Conservation (phyloP, 2,329 filamentous ascomycete genomes). For the Beauveria sp. region DNA sequence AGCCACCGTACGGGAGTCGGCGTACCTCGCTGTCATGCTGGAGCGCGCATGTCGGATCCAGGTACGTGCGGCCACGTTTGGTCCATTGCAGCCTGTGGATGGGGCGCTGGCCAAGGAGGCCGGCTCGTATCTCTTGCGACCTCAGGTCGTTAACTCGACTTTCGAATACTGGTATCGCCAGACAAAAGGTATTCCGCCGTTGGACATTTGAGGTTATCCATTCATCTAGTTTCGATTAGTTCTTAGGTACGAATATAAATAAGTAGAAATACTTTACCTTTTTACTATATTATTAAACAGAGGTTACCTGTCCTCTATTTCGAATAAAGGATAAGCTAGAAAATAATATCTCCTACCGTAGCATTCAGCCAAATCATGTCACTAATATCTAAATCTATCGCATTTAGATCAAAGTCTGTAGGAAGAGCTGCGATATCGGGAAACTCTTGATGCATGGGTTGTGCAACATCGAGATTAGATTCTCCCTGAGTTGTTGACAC, state of each 20-base stretch:
- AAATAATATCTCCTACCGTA: background rate
- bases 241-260: background rate
- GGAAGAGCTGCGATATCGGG: background rate
- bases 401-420: background rate
- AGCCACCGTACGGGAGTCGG: constrained; percentile 1
- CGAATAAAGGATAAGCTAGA: background rate
- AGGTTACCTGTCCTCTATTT: background rate
- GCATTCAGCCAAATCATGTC: background rate
- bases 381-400: background rate
- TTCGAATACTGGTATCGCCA: constrained; percentile 9
- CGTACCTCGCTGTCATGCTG: constrained; percentile 2
- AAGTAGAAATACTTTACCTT: background rate
- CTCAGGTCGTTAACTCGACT: background rate
- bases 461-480: background rate
- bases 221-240: background rate
- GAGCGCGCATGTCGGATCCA: constrained; percentile 3
- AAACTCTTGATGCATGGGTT: background rate
- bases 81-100: constrained; percentile 3
- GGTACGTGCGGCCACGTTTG: background rate
- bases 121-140: background rate
- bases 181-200: background rate
- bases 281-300: background rate
- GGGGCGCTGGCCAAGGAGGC: background rate
- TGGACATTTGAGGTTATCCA: background rate
- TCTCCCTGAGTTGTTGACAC: background rate